Percentiles rank a stretch among this genome's conserved stretches.
These are phyloP conservation scores for Rhizomucor pusillus DNA, from an alignment of 371 early-diverging fungal species.

Conservation along the genomic window DNA sequence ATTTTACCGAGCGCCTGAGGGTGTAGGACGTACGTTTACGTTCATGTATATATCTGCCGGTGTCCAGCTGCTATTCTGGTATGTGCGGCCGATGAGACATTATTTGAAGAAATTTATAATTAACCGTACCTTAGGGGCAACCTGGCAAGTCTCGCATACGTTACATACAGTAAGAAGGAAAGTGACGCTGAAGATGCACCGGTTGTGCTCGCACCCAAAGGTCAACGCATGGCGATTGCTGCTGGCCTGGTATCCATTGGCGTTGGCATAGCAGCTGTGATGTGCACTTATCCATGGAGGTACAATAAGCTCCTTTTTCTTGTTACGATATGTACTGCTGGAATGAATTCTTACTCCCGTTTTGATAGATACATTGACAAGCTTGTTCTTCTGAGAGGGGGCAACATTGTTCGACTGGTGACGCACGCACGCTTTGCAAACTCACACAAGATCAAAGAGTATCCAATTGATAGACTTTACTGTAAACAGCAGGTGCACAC, in stretches of 20 bases:
- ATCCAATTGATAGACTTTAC: constrained; percentile 36
- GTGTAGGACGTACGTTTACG: constrained; percentile 34
- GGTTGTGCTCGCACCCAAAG: constrained; percentile 37
- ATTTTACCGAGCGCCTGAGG: constrained; percentile 42
- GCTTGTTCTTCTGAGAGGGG: constrained; percentile 38
- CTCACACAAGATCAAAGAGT: constrained; percentile 36
- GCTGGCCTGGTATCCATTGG: constrained; percentile 39
- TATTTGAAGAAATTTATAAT: neutral
- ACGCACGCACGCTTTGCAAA: constrained; percentile 39
- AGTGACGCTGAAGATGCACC: constrained; percentile 39
- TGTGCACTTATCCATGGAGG: constrained; percentile 57
- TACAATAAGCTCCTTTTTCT: constrained; percentile 8
- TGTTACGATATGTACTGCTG: neutral
- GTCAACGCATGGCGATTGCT: constrained; percentile 38
- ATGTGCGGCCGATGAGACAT: too few relatives aligned
- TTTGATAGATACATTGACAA: constrained; percentile 39
- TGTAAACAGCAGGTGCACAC: constrained; percentile 46
- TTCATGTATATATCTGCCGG: constrained; percentile 50
- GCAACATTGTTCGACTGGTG: constrained; percentile 20
- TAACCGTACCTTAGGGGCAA: constrained; percentile 35
- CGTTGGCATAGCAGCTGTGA: constrained; percentile 37
- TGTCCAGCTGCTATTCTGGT: constrained; percentile 53
- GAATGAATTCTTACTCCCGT: too few relatives aligned
- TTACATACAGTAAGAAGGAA: constrained; percentile 37
- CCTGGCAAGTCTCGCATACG: constrained; percentile 46